phyloP scores from a whole-genome alignment of 345 rosid species.

The Lagerstroemia speciosa region DNA sequence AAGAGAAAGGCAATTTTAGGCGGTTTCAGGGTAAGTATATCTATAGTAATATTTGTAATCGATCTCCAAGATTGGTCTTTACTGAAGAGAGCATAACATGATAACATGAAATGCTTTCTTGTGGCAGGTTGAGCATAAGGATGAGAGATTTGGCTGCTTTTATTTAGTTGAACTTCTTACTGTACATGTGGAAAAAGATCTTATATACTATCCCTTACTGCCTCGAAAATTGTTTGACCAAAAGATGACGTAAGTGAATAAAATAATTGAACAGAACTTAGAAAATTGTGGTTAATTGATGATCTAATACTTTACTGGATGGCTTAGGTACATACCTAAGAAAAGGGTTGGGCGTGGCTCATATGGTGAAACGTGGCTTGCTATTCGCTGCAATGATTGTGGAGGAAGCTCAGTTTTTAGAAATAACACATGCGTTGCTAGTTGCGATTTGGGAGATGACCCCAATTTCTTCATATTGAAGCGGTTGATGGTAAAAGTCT shows the following conservation, averaged over 20 bases:
- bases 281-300: not conserved
- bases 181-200: constrained; percentile 22
- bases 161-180: constrained; percentile 60
- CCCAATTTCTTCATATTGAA: constrained; percentile 59
- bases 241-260: not conserved
- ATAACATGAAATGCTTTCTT: too few species aligned
- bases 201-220: constrained; percentile 35
- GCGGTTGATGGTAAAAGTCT: constrained; percentile 69
- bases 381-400: constrained; percentile 69
- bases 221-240: constrained; percentile 42
- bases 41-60: too few species aligned
- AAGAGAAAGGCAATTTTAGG: too few species aligned
- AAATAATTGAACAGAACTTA: not conserved
- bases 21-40: too few species aligned
- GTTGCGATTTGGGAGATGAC: constrained; percentile 30
- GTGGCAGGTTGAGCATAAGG: constrained; percentile 12
- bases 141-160: constrained; percentile 50
- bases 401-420: constrained; percentile 25
- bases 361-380: constrained; percentile 93
- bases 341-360: constrained; percentile 84
- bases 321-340: constrained; percentile 60
- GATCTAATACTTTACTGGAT: constrained; percentile 10
- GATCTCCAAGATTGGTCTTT: too few species aligned
- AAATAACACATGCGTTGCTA: constrained; percentile 27
- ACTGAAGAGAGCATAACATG: too few species aligned